Conservation (phyloP, 2,329 filamentous ascomycete genomes). For the Aspergillus hiratsukae region DNA sequence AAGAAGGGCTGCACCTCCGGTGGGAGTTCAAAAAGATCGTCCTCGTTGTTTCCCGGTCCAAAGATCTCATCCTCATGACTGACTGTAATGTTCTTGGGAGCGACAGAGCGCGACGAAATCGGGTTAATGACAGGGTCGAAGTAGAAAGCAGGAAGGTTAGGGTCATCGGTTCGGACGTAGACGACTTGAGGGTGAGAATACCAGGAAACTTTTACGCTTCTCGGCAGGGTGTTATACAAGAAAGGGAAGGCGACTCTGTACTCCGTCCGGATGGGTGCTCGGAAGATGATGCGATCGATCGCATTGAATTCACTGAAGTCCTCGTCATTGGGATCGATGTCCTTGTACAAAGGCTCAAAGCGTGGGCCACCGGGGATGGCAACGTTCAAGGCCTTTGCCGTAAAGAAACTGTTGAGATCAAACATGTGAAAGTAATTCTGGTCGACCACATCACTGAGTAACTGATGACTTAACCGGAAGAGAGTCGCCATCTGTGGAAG, state of each 20-base stretch:
- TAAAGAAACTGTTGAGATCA: slow-evolving; percentile 89
- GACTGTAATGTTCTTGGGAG: slow-evolving; percentile 86
- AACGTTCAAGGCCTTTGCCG: slow-evolving; percentile 94
- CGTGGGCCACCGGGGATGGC: slow-evolving; percentile 95
- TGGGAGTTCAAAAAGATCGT: slow-evolving; percentile 81
- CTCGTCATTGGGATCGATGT: slow-evolving; percentile 97
- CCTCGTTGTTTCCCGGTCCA: slow-evolving; percentile 72
- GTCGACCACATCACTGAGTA: slow-evolving; percentile 88
- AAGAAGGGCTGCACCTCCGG: slow-evolving; percentile 80
- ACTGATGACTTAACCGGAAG: slow-evolving; percentile 83
- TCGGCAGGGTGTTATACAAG: slow-evolving; percentile 91
- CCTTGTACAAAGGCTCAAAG: slow-evolving; percentile 96
- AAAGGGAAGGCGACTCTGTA: slow-evolving; percentile 92
- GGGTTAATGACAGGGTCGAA: slow-evolving; percentile 98
- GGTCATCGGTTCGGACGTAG: slow-evolving; percentile 82
- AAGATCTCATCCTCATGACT: slow-evolving; percentile 95
- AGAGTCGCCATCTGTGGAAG: slow-evolving; percentile 94
- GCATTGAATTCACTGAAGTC: slow-evolving; percentile 99
- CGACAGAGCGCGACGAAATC: slow-evolving; percentile 90
- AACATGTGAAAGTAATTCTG: slow-evolving; percentile 99
- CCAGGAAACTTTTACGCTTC: slow-evolving; percentile 90
- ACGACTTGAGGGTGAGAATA: slow-evolving; percentile 92
- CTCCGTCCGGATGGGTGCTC: slow-evolving; percentile 88
- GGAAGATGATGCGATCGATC: slow-evolving; percentile 98
- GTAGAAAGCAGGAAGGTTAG: slow-evolving; percentile 89